Base-by-base conservation (phyloP, 2,329 filamentous ascomycete species). In the Aspergillus versicolor region DNA sequence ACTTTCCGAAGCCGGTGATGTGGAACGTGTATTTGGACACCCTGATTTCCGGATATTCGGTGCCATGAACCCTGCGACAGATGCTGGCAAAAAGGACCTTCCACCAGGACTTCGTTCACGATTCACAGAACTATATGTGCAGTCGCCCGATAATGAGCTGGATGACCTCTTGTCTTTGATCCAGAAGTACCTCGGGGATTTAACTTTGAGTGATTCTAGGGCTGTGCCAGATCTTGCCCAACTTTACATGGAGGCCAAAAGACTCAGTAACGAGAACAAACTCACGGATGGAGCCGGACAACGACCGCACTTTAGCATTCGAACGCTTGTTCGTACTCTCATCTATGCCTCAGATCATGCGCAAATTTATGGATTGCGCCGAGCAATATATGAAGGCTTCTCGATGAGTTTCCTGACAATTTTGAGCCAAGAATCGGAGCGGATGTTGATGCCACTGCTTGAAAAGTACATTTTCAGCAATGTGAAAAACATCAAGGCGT, bases 21-120 rank as follows among this genome's bases (percentile, higher is more conserved):
- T 96, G 43, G 91, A 97, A 73, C 86, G 92, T 62, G 88, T 99
- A 37, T 83, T 88, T 59, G 94, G 92, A 0, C 93, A 99, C 73
- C 88, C 91, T 0, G 87, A 96, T 62, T 99, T 99, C 73, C 87
- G 94, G 40, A 90, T 99, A 13, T 99, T 99, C 70, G 95, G 91
- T 51, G 94, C 95, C 27, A 99, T 99, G 94, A 99, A 99, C 69
- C 94, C 94, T 30, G 94, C 94, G 5, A 99, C 94, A 3, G 94
- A 99, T 77, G 87, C 97, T 55, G 94, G 95, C 59, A 99, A 99
- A 76, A 88, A 93, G 55, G 94, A 99, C 73, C 79, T 99, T 15
- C 92, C 93, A 0, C 86, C 90, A 54, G 92, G 93, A 1, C 85
- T 97, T 43, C 84, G 93, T 54, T 96, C 92, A 8, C 85, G 92